Evolutionary conservation across 371 early-diverging fungal species (phyloP).

Genomic region (Mortierella sp.): DNA sequence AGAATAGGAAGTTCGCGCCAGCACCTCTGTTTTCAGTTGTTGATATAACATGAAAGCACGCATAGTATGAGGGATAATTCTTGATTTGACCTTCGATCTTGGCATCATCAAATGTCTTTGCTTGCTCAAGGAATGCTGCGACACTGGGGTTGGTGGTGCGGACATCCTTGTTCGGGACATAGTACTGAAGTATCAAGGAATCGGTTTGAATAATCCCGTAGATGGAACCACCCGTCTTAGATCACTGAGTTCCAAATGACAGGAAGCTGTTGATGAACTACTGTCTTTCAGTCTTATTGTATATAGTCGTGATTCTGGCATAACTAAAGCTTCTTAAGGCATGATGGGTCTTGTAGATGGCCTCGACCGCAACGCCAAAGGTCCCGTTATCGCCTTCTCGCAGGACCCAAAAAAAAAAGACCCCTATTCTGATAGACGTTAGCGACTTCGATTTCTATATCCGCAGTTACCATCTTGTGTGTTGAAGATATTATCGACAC

Average conservation of each 20-base stretch:
- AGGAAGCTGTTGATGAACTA: constrained; percentile 10
- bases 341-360: too few species aligned
- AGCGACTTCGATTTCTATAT: constrained; percentile 50
- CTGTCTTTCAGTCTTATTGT: neutral
- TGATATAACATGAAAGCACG: neutral
- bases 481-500: constrained; percentile 61
- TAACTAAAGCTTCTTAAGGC: constrained; percentile 19
- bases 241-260: constrained; percentile 19
- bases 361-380: constrained; percentile 56
- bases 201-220: neutral
- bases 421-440: constrained; percentile 57
- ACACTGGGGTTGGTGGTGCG: constrained; percentile 2
- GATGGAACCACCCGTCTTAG: constrained; percentile 28
- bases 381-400: constrained; percentile 63
- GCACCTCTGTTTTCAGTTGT: neutral
- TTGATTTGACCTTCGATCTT: constrained; percentile 4
- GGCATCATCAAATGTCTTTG: constrained; percentile 2
- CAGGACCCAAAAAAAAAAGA: constrained; percentile 66
- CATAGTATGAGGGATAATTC: constrained; percentile 11
- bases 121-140: constrained; percentile 10
- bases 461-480: constrained; percentile 58
- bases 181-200: constrained; percentile 10
- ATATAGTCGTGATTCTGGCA: neutral
- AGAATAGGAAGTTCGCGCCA: constrained; percentile 18
- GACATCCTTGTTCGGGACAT: constrained; percentile 6